These are phyloP conservation scores for Arthrinium phaeospermum DNA, from an alignment of 2,329 filamentous ascomycete genomes.

Conservation along the genomic window DNA sequence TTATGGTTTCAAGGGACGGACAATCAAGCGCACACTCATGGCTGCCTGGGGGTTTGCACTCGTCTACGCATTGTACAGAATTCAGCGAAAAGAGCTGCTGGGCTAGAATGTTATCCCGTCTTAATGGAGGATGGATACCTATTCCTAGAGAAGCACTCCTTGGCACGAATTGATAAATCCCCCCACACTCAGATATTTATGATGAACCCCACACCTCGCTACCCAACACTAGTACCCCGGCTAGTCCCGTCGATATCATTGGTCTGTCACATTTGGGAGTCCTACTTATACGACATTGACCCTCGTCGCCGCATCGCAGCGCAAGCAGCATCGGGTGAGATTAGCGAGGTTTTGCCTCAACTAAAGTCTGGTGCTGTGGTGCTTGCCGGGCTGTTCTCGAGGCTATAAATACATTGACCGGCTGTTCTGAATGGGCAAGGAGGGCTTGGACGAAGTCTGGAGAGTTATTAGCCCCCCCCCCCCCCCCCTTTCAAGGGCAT, in stretches of 20 bases:
- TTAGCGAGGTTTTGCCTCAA: too few species aligned
- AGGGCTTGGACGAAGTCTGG: too few species aligned
- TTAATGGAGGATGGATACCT: neutral
- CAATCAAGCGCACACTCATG: neutral
- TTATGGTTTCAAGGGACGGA: neutral
- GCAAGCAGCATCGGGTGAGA: too few species aligned
- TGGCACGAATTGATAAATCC: neutral
- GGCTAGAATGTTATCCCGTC: neutral
- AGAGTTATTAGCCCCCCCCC: too few species aligned
- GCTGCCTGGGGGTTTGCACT: neutral
- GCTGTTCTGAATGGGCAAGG: too few species aligned
- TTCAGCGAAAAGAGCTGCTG: neutral
- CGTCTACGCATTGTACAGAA: neutral
- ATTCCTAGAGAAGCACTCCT: neutral
- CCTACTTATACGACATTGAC: too few species aligned
- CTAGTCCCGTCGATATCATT: neutral
- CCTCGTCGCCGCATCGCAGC: too few species aligned
- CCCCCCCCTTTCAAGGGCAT: too few species aligned
- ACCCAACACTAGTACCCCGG: neutral
- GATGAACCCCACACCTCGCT: neutral
- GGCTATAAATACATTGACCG: too few species aligned
- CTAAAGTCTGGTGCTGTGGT: too few species aligned
- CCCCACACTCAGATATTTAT: neutral
- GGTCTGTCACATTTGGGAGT: neutral
- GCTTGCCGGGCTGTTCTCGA: too few species aligned